Evolutionary conservation across 2,329 filamentous ascomycete genomes (phyloP).

Genomic region (Arthrinium puccinioides): DNA sequence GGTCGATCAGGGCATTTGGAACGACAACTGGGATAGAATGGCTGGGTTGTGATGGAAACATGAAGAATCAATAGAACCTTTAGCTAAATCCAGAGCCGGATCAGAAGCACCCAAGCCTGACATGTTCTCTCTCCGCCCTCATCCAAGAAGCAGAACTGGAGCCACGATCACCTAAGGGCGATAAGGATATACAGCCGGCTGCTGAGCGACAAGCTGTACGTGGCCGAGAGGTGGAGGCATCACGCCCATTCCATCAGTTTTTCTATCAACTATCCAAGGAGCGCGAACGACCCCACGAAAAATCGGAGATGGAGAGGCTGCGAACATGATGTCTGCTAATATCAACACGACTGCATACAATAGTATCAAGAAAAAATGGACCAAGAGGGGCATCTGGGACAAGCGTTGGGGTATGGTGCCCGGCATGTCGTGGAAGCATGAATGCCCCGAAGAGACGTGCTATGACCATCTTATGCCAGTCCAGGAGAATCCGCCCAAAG

Average conservation of each 20-base stretch:
- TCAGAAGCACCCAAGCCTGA: no score
- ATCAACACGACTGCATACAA: background rate
- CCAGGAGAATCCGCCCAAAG: no score
- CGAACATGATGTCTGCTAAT: background rate
- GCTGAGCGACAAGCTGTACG: background rate
- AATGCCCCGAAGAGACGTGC: no score
- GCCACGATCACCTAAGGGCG: no score
- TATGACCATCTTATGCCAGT: no score
- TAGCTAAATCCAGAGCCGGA: no score
- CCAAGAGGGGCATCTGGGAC: background rate
- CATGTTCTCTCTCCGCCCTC: no score
- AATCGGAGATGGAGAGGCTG: no score
- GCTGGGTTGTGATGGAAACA: background rate
- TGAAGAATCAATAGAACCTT: no score
- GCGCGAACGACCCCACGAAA: background rate
- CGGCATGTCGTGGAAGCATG: background rate
- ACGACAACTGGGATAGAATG: background rate
- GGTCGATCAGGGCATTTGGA: background rate
- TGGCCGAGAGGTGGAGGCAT: background rate
- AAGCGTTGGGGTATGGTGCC: background rate
- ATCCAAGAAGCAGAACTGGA: no score
- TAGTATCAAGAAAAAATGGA: background rate
- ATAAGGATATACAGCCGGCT: background rate
- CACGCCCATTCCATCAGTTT: background rate
- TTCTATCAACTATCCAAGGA: background rate